Base-by-base conservation (phyloP, 129 eudicot genomes). In the Rutidosis leptorrhynchoides region DNA sequence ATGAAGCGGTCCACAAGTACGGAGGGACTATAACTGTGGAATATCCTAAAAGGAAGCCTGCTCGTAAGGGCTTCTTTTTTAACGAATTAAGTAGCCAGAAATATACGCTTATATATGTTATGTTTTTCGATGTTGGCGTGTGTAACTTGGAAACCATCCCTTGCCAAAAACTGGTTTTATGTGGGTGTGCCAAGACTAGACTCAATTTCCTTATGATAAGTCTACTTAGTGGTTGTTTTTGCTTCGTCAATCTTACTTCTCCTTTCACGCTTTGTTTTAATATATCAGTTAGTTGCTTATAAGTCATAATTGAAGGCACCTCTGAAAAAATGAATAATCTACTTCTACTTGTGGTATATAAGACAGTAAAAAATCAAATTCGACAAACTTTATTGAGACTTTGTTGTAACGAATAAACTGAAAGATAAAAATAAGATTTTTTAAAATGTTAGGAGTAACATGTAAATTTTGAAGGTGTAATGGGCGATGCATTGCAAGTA, bases 1-100 rank as follows among this genome's bases (percentile, higher is more conserved):
- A 68, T 20, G 65, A 74, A 19, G 83, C 77, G 7, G 74, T 75
- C 61, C 52, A 64, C 64, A 64, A 64, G 27, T 80, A 74, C 42
- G 83, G 80, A 10, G 80, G 80, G 30, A 37, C 66, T 15, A 68
- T 74, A 30, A 6, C 64, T 70, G 73, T 60, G 54, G 83, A 79
- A 6, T 64, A 74, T 58, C 77, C 83, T 40, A 67, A 76, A 55
- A 56, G 60, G 67, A 67, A 66, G 62, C 21, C 71, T 7, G 7
- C 52, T 8, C 51, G 52, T 43, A 74, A 20, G 61, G 67, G 43
- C 28, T 66, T 30, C 62, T 65, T 46, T 74, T 42, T 21, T 45
- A 42, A 27, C n/a, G 7, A 28, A 54, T n/a, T 63, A 63, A 28
- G 3, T 52, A 35, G 32, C 21, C 17, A 52, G 10, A 11, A 52